These are phyloP conservation scores for Platanus orientalis DNA, from an alignment of 164 flowering plant species.

Conservation along the genomic window DNA sequence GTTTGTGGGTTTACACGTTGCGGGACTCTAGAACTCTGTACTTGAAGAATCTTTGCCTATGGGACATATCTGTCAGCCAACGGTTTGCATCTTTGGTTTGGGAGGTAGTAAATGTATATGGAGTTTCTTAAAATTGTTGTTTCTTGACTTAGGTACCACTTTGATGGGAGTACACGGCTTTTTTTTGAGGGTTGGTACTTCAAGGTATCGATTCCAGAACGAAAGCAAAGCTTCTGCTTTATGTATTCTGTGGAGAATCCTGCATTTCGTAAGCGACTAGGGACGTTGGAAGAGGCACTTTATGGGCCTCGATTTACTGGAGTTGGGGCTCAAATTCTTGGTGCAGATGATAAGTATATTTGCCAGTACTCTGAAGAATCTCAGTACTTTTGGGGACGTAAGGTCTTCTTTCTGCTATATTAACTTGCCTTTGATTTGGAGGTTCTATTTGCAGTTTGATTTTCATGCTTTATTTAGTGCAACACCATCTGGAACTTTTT, in stretches of 20 bases:
- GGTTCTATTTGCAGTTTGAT: too few species aligned
- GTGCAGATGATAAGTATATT: conserved; percentile 87
- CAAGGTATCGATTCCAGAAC: conserved; percentile 82
- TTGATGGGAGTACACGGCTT: conserved; percentile 66
- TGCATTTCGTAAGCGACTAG: conserved; percentile 53
- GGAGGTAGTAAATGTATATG: background rate
- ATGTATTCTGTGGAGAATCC: conserved; percentile 95
- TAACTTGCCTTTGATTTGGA: background rate
- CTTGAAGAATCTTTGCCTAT: too few species aligned
- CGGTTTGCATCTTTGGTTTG: too few species aligned
- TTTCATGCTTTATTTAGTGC: background rate
- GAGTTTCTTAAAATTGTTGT: background rate
- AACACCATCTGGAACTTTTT: background rate
- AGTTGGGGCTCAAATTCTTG: conserved; percentile 93
- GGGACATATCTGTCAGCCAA: too few species aligned
- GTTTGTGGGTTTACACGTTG: too few species aligned
- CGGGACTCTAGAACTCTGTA: too few species aligned
- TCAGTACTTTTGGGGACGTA: conserved; percentile 89
- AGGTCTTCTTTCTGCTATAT: conserved; percentile 19
- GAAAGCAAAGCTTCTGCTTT: conserved; percentile 84
- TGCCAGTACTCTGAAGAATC: conserved; percentile 77
- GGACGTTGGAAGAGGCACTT: conserved; percentile 40
- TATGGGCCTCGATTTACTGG: conserved; percentile 84
- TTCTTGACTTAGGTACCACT: conserved; percentile 61
- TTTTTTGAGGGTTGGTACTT: conserved; percentile 99